Conservation (phyloP, 176 grass and related monocot species). For the Ananas comosus region DNA sequence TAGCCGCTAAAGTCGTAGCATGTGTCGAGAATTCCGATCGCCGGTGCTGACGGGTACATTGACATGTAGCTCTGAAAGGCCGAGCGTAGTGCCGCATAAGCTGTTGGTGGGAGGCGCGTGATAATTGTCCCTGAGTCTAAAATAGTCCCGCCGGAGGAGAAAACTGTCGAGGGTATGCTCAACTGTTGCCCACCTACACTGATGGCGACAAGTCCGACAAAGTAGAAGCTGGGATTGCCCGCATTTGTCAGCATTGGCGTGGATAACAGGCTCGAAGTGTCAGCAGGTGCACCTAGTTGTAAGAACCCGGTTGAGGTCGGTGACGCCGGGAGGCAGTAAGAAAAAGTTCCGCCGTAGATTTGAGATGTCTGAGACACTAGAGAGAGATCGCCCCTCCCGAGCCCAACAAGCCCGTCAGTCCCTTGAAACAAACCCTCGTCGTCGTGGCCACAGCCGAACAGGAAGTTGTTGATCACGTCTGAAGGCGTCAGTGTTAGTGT, state of each 20-base stretch:
- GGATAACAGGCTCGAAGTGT: background rate
- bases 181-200: background rate
- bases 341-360: slow-evolving; percentile 69
- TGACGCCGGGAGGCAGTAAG: slow-evolving; percentile 66
- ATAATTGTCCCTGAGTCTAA: slow-evolving; percentile 35
- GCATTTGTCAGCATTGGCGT: slow-evolving; percentile 2
- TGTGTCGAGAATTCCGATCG: slow-evolving; percentile 32
- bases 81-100: slow-evolving; percentile 25
- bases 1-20: slow-evolving; percentile 20
- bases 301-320: slow-evolving; percentile 40
- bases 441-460: slow-evolving; percentile 28
- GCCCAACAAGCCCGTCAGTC: slow-evolving; percentile 68
- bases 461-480: background rate
- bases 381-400: slow-evolving; percentile 65
- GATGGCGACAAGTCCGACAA: slow-evolving; percentile 9
- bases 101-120: slow-evolving; percentile 20
- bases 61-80: slow-evolving; percentile 10
- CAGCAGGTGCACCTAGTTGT: background rate
- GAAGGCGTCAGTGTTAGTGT: slow-evolving; percentile 28
- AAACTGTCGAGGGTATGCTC: background rate
- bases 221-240: slow-evolving; percentile 5
- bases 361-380: slow-evolving; percentile 47
- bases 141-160: slow-evolving; percentile 2
- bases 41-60: slow-evolving; percentile 2
- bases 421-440: slow-evolving; percentile 74